A percentile compares a stretch with the other conserved stretches of the same genome.
phyloP scores from a whole-genome alignment of 2,329 filamentous ascomycete species.

The Epichloe uncinata region DNA sequence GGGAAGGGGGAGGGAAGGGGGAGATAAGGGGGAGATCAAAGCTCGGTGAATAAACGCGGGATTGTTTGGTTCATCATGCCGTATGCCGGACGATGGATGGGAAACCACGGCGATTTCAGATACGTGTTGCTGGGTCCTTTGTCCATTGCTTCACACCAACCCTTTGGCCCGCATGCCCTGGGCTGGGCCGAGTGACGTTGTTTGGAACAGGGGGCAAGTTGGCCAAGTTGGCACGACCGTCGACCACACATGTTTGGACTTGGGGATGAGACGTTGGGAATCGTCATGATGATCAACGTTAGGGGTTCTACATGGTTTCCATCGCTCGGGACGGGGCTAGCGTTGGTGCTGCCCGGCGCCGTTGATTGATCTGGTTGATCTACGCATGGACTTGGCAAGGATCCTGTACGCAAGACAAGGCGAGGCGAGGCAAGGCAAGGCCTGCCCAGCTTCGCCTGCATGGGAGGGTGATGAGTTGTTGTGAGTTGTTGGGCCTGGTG shows the following conservation, averaged over 20 bases:
- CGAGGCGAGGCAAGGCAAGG: no score
- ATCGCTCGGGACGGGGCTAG: background rate
- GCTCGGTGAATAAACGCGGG: background rate
- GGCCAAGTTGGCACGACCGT: background rate
- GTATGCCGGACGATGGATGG: background rate
- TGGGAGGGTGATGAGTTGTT: background rate
- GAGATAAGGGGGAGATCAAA: no score
- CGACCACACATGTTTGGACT: background rate
- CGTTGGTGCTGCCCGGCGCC: background rate
- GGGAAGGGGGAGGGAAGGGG: no score
- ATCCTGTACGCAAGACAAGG: background rate
- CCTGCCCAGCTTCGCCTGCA: constrained; percentile 1
- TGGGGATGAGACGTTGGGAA: no score
- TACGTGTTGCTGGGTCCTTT: background rate
- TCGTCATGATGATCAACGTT: no score
- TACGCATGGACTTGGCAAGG: background rate
- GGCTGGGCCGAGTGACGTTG: background rate
- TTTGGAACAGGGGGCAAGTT: background rate
- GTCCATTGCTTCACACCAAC: background rate
- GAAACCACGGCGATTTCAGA: background rate
- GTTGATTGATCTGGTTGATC: background rate
- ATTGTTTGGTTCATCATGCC: background rate
- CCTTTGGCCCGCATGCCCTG: no score
- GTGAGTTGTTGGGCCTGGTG: no score
- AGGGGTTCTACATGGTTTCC: no score